A percentile compares a stretch with the other conserved stretches of the same genome.
Conservation (phyloP, 2,329 filamentous ascomycete species). For the Fusarium sp. region DNA sequence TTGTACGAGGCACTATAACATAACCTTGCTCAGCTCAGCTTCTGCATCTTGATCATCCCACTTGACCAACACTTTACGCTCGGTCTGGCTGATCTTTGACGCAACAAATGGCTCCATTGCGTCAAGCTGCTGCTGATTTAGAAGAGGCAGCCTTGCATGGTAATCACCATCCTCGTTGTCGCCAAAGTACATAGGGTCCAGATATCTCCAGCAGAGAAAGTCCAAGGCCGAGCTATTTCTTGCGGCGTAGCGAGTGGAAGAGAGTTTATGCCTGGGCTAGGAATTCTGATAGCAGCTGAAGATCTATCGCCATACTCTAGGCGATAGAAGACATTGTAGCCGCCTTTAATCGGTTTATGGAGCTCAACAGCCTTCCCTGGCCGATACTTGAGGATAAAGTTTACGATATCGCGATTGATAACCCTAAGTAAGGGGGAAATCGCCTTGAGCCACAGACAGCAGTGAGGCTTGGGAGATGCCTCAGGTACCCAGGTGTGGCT, state of each 20-base stretch:
- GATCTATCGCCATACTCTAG: slow-evolving; percentile 49
- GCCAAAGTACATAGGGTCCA: slow-evolving; percentile 51
- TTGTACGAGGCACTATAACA: too few species aligned
- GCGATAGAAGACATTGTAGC: slow-evolving; percentile 48
- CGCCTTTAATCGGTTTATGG: slow-evolving; percentile 44
- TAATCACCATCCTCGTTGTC: slow-evolving; percentile 23
- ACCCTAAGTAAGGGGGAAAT: too few species aligned
- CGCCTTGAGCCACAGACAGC: too few species aligned
- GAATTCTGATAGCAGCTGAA: slow-evolving; percentile 47
- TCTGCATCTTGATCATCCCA: slow-evolving; percentile 24
- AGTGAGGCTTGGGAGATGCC: too few species aligned
- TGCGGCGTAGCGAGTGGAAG: slow-evolving; percentile 47
- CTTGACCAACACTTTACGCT: slow-evolving; percentile 8
- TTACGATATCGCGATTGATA: slow-evolving; percentile 32
- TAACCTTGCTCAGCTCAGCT: neutral
- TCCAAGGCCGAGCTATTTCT: slow-evolving; percentile 54
- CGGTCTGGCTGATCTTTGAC: slow-evolving; percentile 25
- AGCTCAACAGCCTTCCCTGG: slow-evolving; percentile 38
- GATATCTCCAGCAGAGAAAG: slow-evolving; percentile 50
- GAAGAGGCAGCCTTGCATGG: slow-evolving; percentile 36
- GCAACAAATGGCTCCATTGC: slow-evolving; percentile 44
- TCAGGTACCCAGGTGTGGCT: too few species aligned
- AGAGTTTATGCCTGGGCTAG: slow-evolving; percentile 38
- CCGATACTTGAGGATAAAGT: slow-evolving; percentile 43
- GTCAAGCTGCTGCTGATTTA: slow-evolving; percentile 30